Base-by-base conservation (phyloP, 805 yeast species). In the Candida hungchunana region DNA sequence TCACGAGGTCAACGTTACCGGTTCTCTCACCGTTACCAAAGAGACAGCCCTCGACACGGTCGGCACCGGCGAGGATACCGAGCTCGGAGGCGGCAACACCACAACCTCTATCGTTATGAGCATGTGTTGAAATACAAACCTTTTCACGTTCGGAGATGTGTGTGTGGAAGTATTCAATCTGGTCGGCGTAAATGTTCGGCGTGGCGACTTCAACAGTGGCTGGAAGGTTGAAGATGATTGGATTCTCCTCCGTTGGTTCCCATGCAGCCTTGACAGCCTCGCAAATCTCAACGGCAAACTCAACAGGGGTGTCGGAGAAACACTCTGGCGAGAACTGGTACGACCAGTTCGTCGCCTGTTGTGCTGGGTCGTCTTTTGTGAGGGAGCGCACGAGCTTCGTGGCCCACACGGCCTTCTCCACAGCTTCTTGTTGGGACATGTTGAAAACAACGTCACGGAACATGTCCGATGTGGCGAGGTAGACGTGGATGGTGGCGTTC, bases 21-120 rank as follows among this genome's bases (percentile, higher is more conserved):
- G 90, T 82, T 65, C 90, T 71, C 69, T 82, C 90, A 63, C 90
- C 90, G 59, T 81, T 82, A 53, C 89, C 89, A 46, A 82, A 82
- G 27, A 82, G 66, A 67, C 89, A 82, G 39, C 90, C 90, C 62
- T 82, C 90, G 34, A 82, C 84, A 66, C 90, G 73, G 62, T 82
- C 89, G 42, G 84, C 90, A 54, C 90, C 90, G n/a, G 88, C 90
- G 52, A 82, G 63, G 21, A 79, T 50, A 50, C 87, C 89, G 42
- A 82, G 66, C 59, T 82, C 90, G 30, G 86, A 69, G 18, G 90
- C 90, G 29, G 90, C 90, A 37, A 82, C 88, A 55, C 86, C 88
- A 57, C 86, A 80, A 15, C 90, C 90, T 61, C 90, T 72, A 57
- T 82, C 90, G 52, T 82, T 82, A 61, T 82, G 90, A 43, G 83